Conservation (phyloP, 208 protist species). For the Blastocrithidia nonstop region DNA sequence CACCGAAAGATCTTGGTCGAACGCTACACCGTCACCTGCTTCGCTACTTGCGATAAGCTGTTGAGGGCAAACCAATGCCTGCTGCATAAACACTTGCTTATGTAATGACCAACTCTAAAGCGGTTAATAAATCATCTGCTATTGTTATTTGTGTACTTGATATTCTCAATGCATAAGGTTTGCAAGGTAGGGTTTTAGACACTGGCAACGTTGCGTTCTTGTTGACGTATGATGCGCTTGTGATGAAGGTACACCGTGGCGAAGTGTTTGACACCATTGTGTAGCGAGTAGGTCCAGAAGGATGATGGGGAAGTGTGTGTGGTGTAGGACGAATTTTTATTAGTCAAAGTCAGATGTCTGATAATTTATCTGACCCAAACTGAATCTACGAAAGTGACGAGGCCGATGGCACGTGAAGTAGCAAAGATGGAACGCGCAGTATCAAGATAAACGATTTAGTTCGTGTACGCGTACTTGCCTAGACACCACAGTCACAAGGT, state of each 20-base stretch:
- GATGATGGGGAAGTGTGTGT: conserved; percentile 57
- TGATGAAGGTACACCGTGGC: conserved; percentile 67
- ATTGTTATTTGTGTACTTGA: conserved; percentile 67
- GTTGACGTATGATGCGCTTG: conserved; percentile 64
- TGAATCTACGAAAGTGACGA: conserved; percentile 58
- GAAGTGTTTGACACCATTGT: conserved; percentile 78
- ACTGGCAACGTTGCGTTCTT: conserved; percentile 61
- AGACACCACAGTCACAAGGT: conserved; percentile 61
- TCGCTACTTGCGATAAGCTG: conserved; percentile 41
- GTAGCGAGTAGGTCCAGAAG: conserved; percentile 37
- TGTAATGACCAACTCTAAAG: conserved; percentile 12
- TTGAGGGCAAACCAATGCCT: conserved; percentile 61
- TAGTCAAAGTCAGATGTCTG: conserved; percentile 48
- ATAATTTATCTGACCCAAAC: conserved; percentile 9
- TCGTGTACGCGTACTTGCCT: conserved; percentile 59
- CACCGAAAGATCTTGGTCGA: conserved; percentile 37
- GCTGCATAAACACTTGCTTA: conserved; percentile 19
- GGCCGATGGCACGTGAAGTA: conserved; percentile 40
- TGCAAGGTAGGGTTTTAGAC: conserved; percentile 67
- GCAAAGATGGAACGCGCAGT: conserved; percentile 28
- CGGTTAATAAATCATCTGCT: conserved; percentile 42
- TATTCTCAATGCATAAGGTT: conserved; percentile 44
- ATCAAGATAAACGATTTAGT: conserved; percentile 52
- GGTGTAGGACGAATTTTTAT: conserved; percentile 67
- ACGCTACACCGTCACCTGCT: conserved; percentile 52